Evolutionary conservation across 345 rosid species (phyloP), one percentile per base, ranked within the genome.

Genomic region (Eutrema yunnanense): DNA sequence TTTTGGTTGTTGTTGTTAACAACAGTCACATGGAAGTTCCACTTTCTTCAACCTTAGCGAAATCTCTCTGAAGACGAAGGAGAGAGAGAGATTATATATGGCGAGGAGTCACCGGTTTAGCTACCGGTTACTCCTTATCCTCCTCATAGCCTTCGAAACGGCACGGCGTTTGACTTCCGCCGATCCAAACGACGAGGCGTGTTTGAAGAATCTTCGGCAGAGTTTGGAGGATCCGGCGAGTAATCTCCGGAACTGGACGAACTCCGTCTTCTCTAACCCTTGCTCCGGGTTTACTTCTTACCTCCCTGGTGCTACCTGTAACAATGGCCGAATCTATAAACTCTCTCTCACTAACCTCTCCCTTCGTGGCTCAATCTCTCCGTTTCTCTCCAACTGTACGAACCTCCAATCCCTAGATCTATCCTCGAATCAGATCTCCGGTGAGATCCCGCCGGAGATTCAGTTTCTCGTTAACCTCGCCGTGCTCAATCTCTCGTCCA

Each of bases 291-390:
- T 94, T 85, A 89, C 85, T 7, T 94, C 97, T 9, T 87, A 80
- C 42, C 85, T 94, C 59, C 83, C 87, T 0, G 97, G 97, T 6
- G 96, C 90, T 60, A 91, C 86, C 33, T 92, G 97, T 82, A 94
- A 89, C 89, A 94, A 88, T 65, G 98, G 97, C 44, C 79, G 98
- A 64, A 85, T 94, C 90, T 94, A 91, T 72, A 94, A 94, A 73
- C 97, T 94, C 9, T 87, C 96, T 27, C 91, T 92, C 32, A 82
- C 92, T 0, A 85, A 79, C 38, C 90, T 91, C 74, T 84, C 90
- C n/a, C 85, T 94, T 0, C 89, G 86, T 37, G 98, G 96, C 80
- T 69, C 90, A 1, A 84, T 94, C 76, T 91, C 96, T 6, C 95
- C 96, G 14, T 89, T 58, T 71, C 82, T 94, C 32, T 85, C 99